Conservation (phyloP, 148 eudicot genomes). For the Spergularia marina region DNA sequence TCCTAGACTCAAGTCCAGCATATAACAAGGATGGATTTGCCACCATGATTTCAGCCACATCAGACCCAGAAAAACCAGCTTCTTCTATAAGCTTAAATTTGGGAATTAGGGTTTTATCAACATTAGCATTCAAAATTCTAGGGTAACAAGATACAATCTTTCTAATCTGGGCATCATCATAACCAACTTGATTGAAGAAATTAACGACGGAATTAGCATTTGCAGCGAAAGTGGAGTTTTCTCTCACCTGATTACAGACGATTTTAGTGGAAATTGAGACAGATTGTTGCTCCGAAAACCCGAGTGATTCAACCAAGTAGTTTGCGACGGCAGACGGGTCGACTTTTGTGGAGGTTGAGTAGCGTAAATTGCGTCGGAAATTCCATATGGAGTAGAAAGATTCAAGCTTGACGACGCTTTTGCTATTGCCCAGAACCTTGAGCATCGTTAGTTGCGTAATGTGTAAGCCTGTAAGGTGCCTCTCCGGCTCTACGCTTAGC, state of each 20-base stretch:
- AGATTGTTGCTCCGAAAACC: constrained; percentile 32
- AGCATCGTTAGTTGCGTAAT: too few species aligned
- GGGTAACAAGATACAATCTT: constrained; percentile 26
- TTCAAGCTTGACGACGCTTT: too few species aligned
- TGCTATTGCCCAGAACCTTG: too few species aligned
- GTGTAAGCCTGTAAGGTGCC: too few species aligned
- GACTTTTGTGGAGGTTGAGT: too few species aligned
- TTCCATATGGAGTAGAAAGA: too few species aligned
- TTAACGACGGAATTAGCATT: constrained; percentile 32
- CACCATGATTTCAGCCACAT: constrained; percentile 2
- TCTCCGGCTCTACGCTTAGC: too few species aligned
- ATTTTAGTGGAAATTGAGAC: constrained; percentile 18
- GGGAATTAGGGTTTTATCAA: constrained; percentile 37
- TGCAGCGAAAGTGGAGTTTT: constrained; percentile 19
- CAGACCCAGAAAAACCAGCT: constrained; percentile 25
- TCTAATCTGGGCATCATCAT: constrained; percentile 26
- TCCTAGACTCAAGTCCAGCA: neutral
- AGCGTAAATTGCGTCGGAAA: too few species aligned
- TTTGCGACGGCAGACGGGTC: neutral
- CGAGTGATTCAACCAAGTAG: constrained; percentile 25
- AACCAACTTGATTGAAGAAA: constrained; percentile 26
- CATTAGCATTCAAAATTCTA: constrained; percentile 16
- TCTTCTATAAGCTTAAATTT: constrained; percentile 30
- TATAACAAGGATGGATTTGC: neutral
- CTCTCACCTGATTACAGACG: neutral